A percentile compares a stretch with the other conserved stretches of the same genome.
Conservation (phyloP, 192 early-diverging fungal species). For the Cladochytrium replicatum region DNA sequence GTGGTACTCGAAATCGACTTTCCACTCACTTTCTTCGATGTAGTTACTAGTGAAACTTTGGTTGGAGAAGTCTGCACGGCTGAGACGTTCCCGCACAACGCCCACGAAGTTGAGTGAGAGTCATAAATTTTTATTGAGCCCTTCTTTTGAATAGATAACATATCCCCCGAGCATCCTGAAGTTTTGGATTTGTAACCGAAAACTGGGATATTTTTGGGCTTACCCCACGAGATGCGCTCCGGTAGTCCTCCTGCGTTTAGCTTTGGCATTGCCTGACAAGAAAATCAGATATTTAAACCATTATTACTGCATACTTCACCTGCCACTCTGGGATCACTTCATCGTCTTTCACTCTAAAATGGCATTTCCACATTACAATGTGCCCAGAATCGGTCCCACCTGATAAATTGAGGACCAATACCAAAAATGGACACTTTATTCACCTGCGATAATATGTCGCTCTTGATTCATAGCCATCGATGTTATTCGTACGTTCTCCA, state of each 20-base stretch:
- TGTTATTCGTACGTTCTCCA: background rate
- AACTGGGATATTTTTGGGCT: too few relatives aligned
- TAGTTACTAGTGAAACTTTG: slow-evolving; percentile 16
- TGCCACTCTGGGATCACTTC: background rate
- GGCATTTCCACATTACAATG: slow-evolving; percentile 18
- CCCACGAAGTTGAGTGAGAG: slow-evolving; percentile 8
- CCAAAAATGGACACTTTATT: background rate
- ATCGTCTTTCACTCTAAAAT: slow-evolving; percentile 1
- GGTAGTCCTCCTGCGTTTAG: slow-evolving; percentile 13
- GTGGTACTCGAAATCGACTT: background rate
- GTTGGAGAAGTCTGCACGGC: slow-evolving; percentile 16
- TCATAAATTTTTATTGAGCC: background rate
- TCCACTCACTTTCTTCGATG: background rate
- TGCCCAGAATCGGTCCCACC: slow-evolving; percentile 20
- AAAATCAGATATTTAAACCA: too few relatives aligned
- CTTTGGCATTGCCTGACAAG: slow-evolving; percentile 17
- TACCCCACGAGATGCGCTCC: slow-evolving; percentile 24
- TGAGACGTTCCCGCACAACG: slow-evolving; percentile 11
- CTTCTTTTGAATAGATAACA: too few relatives aligned
- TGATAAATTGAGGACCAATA: background rate
- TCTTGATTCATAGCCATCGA: background rate
- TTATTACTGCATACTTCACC: slow-evolving; percentile 20
- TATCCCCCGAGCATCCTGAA: too few relatives aligned
- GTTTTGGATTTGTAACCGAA: too few relatives aligned
- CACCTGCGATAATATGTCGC: background rate